Evolutionary conservation across 345 rosid species (phyloP).

Genomic region (Pistacia atlantica): DNA sequence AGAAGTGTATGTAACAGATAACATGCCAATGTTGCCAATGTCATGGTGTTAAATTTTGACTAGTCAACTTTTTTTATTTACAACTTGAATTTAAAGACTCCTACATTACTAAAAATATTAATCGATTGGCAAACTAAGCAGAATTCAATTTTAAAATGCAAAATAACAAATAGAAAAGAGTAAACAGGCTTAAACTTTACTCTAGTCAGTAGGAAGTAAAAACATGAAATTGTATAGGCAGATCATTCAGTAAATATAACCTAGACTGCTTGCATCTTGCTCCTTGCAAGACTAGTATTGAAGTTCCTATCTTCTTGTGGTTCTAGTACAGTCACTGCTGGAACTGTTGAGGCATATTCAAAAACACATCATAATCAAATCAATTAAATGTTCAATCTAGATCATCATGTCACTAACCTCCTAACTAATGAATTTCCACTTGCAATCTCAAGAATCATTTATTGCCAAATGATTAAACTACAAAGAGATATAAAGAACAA

Average conservation of each 20-base stretch:
- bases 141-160: no score
- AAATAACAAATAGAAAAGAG: neutral
- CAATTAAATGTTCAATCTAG: neutral
- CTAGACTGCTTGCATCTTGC: neutral
- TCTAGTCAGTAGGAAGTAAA: neutral
- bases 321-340: neutral
- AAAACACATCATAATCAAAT: neutral
- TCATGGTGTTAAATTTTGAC: neutral
- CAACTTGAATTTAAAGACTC: neutral
- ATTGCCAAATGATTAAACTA: neutral
- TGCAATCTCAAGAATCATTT: neutral
- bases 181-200: neutral
- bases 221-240: neutral
- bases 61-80: neutral
- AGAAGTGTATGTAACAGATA: neutral
- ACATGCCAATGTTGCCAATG: neutral
- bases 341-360: neutral
- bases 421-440: slow-evolving; percentile 1
- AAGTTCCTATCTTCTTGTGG: neutral
- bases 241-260: neutral
- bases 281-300: neutral
- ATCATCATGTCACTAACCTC: neutral
- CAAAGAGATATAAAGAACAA: slow-evolving; percentile 5
- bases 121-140: no score
- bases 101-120: neutral